A percentile compares a stretch with the other conserved stretches of the same genome.
Evolutionary conservation across 352 stramenopile species (phyloP).

Genomic region (Lagenidium giganteum): DNA sequence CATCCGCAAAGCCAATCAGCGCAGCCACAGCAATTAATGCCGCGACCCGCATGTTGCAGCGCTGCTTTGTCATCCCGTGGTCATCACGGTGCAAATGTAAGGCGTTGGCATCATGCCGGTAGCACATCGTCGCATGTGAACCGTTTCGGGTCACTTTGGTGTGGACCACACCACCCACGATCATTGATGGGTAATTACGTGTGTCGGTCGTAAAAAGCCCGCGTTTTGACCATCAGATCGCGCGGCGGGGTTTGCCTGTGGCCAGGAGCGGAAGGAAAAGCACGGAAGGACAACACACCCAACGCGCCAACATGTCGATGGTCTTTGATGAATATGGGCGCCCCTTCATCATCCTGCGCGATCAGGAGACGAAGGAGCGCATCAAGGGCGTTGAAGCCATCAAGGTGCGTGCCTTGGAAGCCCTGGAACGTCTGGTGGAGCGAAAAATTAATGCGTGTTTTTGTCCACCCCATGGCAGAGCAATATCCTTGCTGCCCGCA

Average conservation of each 20-base stretch:
- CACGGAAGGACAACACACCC: background rate
- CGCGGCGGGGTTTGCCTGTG: too few species aligned
- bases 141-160: too few species aligned
- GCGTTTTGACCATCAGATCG: too few species aligned
- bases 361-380: slow-evolving; percentile 97
- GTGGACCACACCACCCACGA: too few species aligned
- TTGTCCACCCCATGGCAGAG: slow-evolving; percentile 59
- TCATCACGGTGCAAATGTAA: too few species aligned
- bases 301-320: slow-evolving; percentile 77
- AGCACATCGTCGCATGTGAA: too few species aligned
- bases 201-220: slow-evolving; percentile 18
- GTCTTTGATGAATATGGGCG: slow-evolving; percentile 99
- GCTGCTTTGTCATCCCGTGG: too few species aligned
- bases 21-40: too few species aligned
- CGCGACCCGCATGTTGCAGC: too few species aligned
- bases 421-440: background rate
- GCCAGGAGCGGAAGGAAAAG: slow-evolving; percentile 12
- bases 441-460: background rate
- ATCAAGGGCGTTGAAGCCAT: slow-evolving; percentile 98
- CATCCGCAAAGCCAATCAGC: too few species aligned
- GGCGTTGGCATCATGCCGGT: too few species aligned
- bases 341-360: slow-evolving; percentile 99
- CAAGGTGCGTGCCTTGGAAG: slow-evolving; percentile 64
- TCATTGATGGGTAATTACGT: too few species aligned
- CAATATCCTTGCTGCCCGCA: slow-evolving; percentile 98